Base-by-base conservation (phyloP, 1,284 basidiomycete genomes). In the Ceratorhiza oryzae-sativae region DNA sequence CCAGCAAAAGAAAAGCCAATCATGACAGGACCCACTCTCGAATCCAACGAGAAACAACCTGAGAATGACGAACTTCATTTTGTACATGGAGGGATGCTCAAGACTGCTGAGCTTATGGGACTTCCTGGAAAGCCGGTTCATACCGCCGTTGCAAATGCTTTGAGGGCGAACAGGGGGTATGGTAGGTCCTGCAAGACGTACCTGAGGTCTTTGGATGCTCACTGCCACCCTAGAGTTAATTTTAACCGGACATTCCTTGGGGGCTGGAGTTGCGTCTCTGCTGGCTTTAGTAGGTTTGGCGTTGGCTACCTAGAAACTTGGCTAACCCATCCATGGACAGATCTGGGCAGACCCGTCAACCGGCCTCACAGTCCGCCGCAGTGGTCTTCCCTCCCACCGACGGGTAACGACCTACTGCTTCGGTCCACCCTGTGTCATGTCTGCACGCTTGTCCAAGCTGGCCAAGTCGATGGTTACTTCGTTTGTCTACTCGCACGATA, bases 181-280 rank as follows among this genome's bases (percentile, higher is more conserved):
- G 89, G 90, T 90, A 72, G 75, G 81, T 79, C 20, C 13, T 41
- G 3, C 12, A 41, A 25, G 25, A 15, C 3, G 25, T 2, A 39
- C 46, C 41, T 18, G 12, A 48, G n/a, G n/a, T 72, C 20, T 27
- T 12, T 18, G 59, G 58, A 65, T 61, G 34, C 13, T 32, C 32
- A 23, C 72, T 15, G 32, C 27, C 59, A 42, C 71, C 62, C 55
- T 75, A 92, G 90, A 90, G 72, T 81, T 93, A 25, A 84, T 92
- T 12, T 80, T 93, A 53, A 91, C 89, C 75, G 95, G 95, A 1
- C 95, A 97, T 79, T 94, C 92, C 78, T 84, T 97, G 1, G 94
- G 95, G 9, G 94, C 94, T 4, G 94, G 93, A 0, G 91, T 95
- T 0, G 91, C 90, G 10, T 85, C 88, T 0, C 81, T 94, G 12